Base-by-base conservation (phyloP, 2,329 filamentous ascomycete genomes). In the Cladophialophora carrionii region DNA sequence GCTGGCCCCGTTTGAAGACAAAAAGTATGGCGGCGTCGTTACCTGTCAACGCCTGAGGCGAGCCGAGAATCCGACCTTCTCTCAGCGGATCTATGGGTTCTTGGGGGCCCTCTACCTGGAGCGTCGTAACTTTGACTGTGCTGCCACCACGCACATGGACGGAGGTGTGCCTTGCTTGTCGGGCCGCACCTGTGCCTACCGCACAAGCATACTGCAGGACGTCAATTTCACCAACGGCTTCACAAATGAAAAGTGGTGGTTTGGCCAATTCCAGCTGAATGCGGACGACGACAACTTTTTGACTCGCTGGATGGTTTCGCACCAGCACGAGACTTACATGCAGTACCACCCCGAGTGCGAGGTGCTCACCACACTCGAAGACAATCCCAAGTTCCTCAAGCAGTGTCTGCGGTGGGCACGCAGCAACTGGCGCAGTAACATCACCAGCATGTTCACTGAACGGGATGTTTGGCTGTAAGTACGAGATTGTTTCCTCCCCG, bases 211-310 rank as follows among this genome's bases (percentile, higher is more conserved):
- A 69, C 82, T 98, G 29, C 88, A 91, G 72, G 91, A 93, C 75
- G 87, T 90, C 65, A 87, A 90, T 59, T 98, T 98, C 78, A 88
- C 92, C 49, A 86, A 93, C 70, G 91, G 89, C 53, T 97, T 98
- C 81, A 93, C 91, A 71, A 92, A 93, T 62, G 94, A 98, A 80
- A 90, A 89, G 72, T 96, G 91, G 91, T 84, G 84, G 78, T 81
- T 78, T 68, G 85, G 89, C 56, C 88, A 89, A 73, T 96, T 90
- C 79, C 93, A 93, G 74, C 84, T 98, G 67, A 97, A 97, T 75
- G 92, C 94, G 29, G 94, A 98, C 78, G 94, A 98, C 77, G 94
- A 98, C 83, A 98, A 98, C 80, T 98, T 97, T 80, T 91, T 98
- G 72, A 97, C 94, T 6, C 88, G 94, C 64, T 98, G 94, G 94